Evolutionary conservation across 257 asterid species (phyloP), one percentile per base, ranked within the genome.

Genomic region (Przewalskia tangutica): DNA sequence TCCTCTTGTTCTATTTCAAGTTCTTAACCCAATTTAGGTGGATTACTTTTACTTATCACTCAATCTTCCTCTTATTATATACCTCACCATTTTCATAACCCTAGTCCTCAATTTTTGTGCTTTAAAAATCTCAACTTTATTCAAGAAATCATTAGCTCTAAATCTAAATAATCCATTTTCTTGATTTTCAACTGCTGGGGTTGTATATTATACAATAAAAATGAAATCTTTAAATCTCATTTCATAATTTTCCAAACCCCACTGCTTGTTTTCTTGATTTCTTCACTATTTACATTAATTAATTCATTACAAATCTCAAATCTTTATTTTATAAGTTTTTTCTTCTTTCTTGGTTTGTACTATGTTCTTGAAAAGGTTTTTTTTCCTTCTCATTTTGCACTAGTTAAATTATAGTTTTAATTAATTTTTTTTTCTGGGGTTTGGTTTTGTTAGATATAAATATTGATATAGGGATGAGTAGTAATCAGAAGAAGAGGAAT

Each of bases 401-500:
- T 53, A 3, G 59, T 53, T 63, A 6, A 63, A 20, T 63, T 63
- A 4, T 9, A 63, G 32, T 27, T 27, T 27, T 27, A 27, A 27
- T 27, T 8, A 23, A 23, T 0, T 23, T 50, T 9, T 9, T 50
- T 50, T 18, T 70, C 10, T 44, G 6, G 36, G 77, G 71, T 4
- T 63, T 27, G 5, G 55, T 51, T 51, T 51, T 3, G 56, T n/a
- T 70, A 17, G 54, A 40, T 68, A 68, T 17, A n/a, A 42, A n/a
- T 27, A 27, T n/a, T 46, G 40, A 71, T 70, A 9, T 70, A 70
- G 87, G 81, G 89, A 91, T 91, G 92, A 93, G 86, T 70, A 82
- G 89, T 83, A 92, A 89, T 78, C 93, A 85, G 90, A 90, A 89
- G 90, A 91, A 89, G 92, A 90, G 90, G 90, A 91, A 88, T 86